A percentile compares a stretch with the other conserved stretches of the same genome.
These are phyloP conservation scores for Trichocladium uniseriatum DNA, from an alignment of 495 filamentous ascomycete genomes.

Conservation along the genomic window DNA sequence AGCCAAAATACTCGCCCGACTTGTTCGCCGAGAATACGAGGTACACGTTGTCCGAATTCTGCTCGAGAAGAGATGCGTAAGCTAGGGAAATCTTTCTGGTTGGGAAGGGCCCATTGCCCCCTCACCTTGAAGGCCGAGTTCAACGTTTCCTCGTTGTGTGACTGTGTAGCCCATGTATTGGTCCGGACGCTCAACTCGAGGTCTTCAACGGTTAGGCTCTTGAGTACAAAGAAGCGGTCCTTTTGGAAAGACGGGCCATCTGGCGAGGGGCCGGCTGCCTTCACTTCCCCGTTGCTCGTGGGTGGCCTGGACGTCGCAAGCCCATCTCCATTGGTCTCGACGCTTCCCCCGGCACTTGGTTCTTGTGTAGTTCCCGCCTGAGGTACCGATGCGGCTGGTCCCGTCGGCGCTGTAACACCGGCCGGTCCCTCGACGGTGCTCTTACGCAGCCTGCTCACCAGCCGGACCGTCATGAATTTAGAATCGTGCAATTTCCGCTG, in stretches of 20 bases:
- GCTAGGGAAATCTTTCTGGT: neutral
- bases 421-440: constrained; percentile 43
- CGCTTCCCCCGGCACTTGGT: constrained; percentile 1
- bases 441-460: constrained; percentile 86
- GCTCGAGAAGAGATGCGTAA: neutral
- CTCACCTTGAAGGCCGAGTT: constrained; percentile 81
- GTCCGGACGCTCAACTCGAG: constrained; percentile 82
- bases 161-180: constrained; percentile 88
- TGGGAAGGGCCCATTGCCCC: neutral
- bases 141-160: constrained; percentile 76
- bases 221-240: constrained; percentile 85
- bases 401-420: constrained; percentile 43
- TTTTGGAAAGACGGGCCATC: constrained; percentile 27
- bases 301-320: neutral
- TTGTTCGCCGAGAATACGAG: constrained; percentile 97
- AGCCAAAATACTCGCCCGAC: constrained; percentile 95
- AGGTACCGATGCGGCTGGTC: constrained; percentile 37
- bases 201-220: constrained; percentile 92
- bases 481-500: constrained; percentile 85
- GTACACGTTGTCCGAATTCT: constrained; percentile 83
- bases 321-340: constrained; percentile 13
- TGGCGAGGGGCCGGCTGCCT: constrained; percentile 5
- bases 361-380: constrained; percentile 13
- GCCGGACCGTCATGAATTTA: constrained; percentile 71
- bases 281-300: constrained; percentile 14